These are phyloP conservation scores for Kalmanozyma brasiliensis DNA, from an alignment of 1,284 basidiomycete species.

Conservation along the genomic window DNA sequence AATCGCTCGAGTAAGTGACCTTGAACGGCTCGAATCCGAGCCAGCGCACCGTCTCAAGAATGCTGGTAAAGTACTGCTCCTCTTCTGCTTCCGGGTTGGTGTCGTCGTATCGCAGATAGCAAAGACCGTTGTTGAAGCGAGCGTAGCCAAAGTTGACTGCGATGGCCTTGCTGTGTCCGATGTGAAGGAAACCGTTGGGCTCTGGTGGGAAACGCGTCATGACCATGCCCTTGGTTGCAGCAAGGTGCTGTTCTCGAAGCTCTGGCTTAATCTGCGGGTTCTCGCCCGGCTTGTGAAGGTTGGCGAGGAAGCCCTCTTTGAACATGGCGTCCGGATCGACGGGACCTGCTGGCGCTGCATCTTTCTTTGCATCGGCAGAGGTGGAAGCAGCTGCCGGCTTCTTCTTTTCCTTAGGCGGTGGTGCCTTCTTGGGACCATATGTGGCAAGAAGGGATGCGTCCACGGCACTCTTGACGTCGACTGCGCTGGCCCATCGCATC, in stretches of 20 bases:
- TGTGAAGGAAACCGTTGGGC: constrained; percentile 95
- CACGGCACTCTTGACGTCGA: constrained; percentile 87
- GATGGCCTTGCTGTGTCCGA: constrained; percentile 96
- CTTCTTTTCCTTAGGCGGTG: constrained; percentile 73
- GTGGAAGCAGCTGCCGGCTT: constrained; percentile 35
- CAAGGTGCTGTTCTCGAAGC: constrained; percentile 84
- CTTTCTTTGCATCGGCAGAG: constrained; percentile 39
- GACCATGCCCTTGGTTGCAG: constrained; percentile 82
- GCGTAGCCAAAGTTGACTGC: constrained; percentile 99
- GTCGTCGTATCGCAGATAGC: constrained; percentile 95
- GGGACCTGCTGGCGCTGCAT: constrained; percentile 23
- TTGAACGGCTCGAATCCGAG: constrained; percentile 98
- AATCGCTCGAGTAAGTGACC: constrained; percentile 98
- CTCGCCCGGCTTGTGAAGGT: constrained; percentile 91
- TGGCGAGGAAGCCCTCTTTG: constrained; percentile 91
- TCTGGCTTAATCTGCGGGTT: constrained; percentile 87
- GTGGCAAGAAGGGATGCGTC: constrained; percentile 79
- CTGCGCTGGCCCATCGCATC: constrained; percentile 84
- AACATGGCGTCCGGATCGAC: constrained; percentile 77
- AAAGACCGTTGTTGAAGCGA: constrained; percentile 86
- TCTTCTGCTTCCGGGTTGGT: constrained; percentile 99
- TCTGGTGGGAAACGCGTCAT: constrained; percentile 98
- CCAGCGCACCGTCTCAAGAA: constrained; percentile 95
- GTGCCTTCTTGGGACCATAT: constrained; percentile 75
- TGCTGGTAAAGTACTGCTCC: constrained; percentile 93